Percentiles rank a stretch among this genome's conserved stretches.
phyloP scores from a whole-genome alignment of 164 flowering plant species.

The Chimonanthus salicifolius region DNA sequence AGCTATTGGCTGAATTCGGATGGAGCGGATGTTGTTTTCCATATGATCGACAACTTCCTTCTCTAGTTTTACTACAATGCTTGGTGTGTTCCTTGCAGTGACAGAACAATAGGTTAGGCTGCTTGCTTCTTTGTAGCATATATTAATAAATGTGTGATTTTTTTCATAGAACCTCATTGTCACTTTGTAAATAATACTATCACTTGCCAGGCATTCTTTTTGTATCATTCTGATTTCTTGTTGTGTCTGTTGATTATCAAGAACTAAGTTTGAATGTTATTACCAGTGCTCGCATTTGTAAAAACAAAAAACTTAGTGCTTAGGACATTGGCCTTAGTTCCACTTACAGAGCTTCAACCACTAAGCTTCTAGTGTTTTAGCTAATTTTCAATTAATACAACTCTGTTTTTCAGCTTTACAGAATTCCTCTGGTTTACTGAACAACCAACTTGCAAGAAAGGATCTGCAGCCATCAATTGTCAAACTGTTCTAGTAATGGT shows the following conservation, averaged over 20 bases:
- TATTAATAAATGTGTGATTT: neutral
- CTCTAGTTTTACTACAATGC: slow-evolving; percentile 28
- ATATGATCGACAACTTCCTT: slow-evolving; percentile 80
- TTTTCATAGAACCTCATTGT: neutral
- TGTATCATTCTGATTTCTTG: slow-evolving; percentile 4
- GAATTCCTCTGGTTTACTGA: no score
- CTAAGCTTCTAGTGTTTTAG: neutral
- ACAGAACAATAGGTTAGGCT: slow-evolving; percentile 15
- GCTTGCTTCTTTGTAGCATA: slow-evolving; percentile 13
- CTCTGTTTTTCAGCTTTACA: neutral
- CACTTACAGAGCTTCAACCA: neutral
- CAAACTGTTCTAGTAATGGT: neutral
- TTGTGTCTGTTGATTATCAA: neutral
- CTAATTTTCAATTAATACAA: neutral
- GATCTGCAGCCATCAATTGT: neutral
- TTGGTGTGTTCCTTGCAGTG: slow-evolving; percentile 4
- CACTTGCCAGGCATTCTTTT: neutral
- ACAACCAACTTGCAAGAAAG: neutral
- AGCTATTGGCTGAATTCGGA: slow-evolving; percentile 87
- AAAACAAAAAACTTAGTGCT: neutral
- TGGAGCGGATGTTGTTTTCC: slow-evolving; percentile 81
- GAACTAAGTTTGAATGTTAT: neutral
- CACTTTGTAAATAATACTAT: slow-evolving; percentile 2
- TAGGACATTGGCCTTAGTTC: neutral
- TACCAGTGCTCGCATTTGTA: neutral